These are phyloP conservation scores for Marasmius sp. DNA, from an alignment of 1,284 basidiomycete genomes.

Conservation along the genomic window DNA sequence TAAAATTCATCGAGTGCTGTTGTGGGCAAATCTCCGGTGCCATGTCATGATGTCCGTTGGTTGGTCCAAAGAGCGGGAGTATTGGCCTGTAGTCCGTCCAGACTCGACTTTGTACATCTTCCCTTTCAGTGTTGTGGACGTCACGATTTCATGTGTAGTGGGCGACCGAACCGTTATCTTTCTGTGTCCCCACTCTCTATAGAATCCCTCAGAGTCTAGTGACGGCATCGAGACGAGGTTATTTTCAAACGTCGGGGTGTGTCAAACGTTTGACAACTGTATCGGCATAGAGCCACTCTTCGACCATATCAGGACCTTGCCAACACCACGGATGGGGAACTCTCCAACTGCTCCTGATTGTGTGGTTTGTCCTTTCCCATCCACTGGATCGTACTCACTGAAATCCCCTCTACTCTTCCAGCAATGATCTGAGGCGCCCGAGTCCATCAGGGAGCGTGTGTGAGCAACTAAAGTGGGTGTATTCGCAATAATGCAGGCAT, in stretches of 20 bases:
- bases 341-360: neutral
- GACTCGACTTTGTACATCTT: neutral
- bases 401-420: neutral
- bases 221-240: no score
- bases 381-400: neutral
- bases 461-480: no score
- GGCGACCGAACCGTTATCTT: neutral
- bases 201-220: neutral
- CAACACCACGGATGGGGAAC: neutral
- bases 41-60: constrained; percentile 3
- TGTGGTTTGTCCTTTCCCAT: neutral
- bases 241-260: neutral
- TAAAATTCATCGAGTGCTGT: neutral
- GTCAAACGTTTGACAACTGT: neutral
- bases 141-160: neutral
- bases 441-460: neutral
- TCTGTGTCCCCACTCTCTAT: neutral
- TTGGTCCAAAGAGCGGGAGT: neutral
- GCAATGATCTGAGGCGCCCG: neutral
- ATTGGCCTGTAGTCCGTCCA: neutral
- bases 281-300: neutral
- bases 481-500: neutral
- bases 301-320: neutral
- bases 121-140: neutral
- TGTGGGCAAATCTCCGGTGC: constrained; percentile 9